Evolutionary conservation across 2,329 filamentous ascomycete species (phyloP).

Genomic region (Sporothrix mexicana): DNA sequence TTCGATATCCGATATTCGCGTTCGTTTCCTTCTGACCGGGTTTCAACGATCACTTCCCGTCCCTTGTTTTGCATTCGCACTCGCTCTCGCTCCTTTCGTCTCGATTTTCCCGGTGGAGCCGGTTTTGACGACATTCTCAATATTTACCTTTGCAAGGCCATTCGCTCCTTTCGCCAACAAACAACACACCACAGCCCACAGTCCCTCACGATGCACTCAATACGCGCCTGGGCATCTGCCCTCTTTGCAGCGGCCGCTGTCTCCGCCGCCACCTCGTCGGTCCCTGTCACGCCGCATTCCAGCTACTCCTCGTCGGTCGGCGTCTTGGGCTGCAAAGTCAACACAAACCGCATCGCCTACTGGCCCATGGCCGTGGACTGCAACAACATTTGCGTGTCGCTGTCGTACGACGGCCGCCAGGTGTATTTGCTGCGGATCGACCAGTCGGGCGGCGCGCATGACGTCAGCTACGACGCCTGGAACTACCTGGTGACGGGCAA

Average conservation of each 20-base stretch:
- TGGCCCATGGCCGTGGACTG: constrained; percentile 59
- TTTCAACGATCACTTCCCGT: background rate
- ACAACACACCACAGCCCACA: background rate
- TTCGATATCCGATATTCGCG: constrained; percentile 2
- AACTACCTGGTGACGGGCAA: constrained; percentile 58
- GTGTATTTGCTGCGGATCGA: constrained; percentile 64
- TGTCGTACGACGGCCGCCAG: constrained; percentile 54
- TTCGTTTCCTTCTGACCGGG: constrained; percentile 10
- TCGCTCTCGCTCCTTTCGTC: too few species aligned
- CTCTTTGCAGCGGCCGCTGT: background rate
- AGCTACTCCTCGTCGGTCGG: constrained; percentile 61
- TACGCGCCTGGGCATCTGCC: constrained; percentile 11
- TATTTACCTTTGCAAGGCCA: background rate
- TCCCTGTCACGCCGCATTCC: constrained; percentile 60
- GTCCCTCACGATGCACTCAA: constrained; percentile 27
- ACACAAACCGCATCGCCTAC: constrained; percentile 65
- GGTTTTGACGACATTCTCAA: background rate
- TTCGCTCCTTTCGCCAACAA: background rate
- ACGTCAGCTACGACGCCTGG: constrained; percentile 66
- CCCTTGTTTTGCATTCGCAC: background rate
- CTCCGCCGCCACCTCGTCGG: constrained; percentile 34
- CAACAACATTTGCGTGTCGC: constrained; percentile 61
- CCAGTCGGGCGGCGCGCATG: constrained; percentile 60
- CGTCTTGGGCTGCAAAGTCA: constrained; percentile 63
- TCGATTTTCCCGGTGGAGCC: background rate